Evolutionary conservation across 495 filamentous ascomycete genomes (phyloP).

Genomic region (Penicillium fimorum): DNA sequence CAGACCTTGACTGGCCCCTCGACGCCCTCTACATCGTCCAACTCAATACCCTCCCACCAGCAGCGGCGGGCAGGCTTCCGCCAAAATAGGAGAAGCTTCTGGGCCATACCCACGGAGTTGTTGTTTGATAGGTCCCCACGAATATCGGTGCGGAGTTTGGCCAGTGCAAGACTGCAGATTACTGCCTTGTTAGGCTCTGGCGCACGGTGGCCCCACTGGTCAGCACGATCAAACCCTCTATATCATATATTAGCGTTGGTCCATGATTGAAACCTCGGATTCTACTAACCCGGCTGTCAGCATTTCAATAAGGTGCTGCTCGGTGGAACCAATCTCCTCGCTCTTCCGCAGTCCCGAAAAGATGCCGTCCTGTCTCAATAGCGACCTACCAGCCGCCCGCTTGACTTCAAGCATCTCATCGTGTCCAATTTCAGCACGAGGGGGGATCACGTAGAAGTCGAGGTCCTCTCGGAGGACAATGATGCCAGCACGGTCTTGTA

Average conservation of each 20-base stretch:
- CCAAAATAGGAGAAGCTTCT: slow-evolving; percentile 98
- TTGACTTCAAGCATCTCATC: slow-evolving; percentile 96
- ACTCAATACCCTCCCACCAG: slow-evolving; percentile 99
- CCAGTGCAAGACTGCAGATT: slow-evolving; percentile 92
- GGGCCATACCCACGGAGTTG: slow-evolving; percentile 94
- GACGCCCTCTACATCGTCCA: slow-evolving; percentile 84
- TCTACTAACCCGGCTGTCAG: slow-evolving; percentile 85
- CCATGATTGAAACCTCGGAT: slow-evolving; percentile 1
- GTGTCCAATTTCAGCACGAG: slow-evolving; percentile 75
- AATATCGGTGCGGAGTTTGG: slow-evolving; percentile 88
- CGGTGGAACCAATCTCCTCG: slow-evolving; percentile 92
- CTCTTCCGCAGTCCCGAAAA: slow-evolving; percentile 93
- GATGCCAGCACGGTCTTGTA: slow-evolving; percentile 89
- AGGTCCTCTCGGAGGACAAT: slow-evolving; percentile 96
- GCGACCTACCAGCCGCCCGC: slow-evolving; percentile 79
- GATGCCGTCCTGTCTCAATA: slow-evolving; percentile 90
- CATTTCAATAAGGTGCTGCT: slow-evolving; percentile 99
- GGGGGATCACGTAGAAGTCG: slow-evolving; percentile 98
- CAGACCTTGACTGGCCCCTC: slow-evolving; percentile 94
- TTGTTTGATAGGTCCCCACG: slow-evolving; percentile 71
- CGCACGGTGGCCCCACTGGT: slow-evolving; percentile 93
- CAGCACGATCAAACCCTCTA: slow-evolving; percentile 94
- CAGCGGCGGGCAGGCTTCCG: slow-evolving; percentile 92
- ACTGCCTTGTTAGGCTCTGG: slow-evolving; percentile 97
- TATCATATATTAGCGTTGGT: slow-evolving; percentile 16